Percentiles rank a stretch among this genome's conserved stretches.
phyloP scores from a whole-genome alignment of 306 rosid species.

The Fagus sylvatica region DNA sequence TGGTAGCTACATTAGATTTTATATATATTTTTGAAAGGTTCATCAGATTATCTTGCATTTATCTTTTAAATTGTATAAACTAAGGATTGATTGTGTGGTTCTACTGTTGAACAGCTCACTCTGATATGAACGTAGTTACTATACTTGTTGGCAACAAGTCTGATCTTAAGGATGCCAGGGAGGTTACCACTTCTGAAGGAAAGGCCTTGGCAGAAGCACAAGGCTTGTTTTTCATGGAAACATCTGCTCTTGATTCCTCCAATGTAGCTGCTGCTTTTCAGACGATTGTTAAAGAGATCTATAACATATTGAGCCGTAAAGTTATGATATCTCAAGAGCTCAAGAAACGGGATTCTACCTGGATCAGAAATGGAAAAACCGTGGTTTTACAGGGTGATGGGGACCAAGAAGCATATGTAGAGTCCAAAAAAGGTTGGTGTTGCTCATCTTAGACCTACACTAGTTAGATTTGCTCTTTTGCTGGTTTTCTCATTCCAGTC shows the following conservation, averaged over 20 bases:
- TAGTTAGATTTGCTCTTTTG: constrained; percentile 11
- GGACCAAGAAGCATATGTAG: constrained; percentile 40
- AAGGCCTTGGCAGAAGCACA: constrained; percentile 88
- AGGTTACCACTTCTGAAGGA: constrained; percentile 87
- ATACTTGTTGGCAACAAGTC: constrained; percentile 97
- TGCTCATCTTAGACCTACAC: constrained; percentile 56
- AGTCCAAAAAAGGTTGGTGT: constrained; percentile 63
- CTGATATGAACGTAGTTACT: constrained; percentile 94
- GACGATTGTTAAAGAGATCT: constrained; percentile 90
- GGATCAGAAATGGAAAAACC: constrained; percentile 69
- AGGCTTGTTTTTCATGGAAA: constrained; percentile 96
- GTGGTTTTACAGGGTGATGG: constrained; percentile 70
- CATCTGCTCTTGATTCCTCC: constrained; percentile 96
- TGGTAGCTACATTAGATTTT: background rate
- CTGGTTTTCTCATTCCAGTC: constrained; percentile 22
- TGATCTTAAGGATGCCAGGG: constrained; percentile 94
- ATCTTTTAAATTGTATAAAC: constrained; percentile 20
- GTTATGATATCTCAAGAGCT: constrained; percentile 94
- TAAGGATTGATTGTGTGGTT: constrained; percentile 52
- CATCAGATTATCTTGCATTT: constrained; percentile 4
- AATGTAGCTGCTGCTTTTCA: constrained; percentile 87
- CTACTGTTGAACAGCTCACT: constrained; percentile 80
- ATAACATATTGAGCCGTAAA: constrained; percentile 86
- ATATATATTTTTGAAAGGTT: no score
- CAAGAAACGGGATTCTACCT: constrained; percentile 50